Percentiles rank a stretch among this genome's conserved stretches.
These are phyloP conservation scores for Nemania serpens DNA, from an alignment of 2,329 filamentous ascomycete species.

Conservation along the genomic window DNA sequence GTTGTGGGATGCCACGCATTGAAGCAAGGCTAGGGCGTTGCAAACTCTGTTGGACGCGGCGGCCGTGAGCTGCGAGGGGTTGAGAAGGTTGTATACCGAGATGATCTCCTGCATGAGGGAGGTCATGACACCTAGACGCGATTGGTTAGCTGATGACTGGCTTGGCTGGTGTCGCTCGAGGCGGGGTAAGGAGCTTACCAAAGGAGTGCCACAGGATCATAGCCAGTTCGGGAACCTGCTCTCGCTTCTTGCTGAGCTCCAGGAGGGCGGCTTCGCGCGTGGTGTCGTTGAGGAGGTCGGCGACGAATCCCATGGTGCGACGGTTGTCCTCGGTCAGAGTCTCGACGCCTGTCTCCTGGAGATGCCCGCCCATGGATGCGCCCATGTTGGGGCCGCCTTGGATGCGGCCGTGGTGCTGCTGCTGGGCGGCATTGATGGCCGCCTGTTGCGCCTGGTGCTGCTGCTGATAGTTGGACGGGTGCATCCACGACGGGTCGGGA, in stretches of 20 bases:
- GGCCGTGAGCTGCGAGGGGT: slow-evolving; percentile 94
- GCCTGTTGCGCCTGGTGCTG: slow-evolving; percentile 61
- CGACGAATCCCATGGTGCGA: slow-evolving; percentile 89
- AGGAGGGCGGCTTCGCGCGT: slow-evolving; percentile 89
- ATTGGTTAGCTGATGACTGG: slow-evolving; percentile 12
- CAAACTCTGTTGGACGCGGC: slow-evolving; percentile 97
- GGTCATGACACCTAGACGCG: slow-evolving; percentile 85
- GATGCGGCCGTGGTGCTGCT: slow-evolving; percentile 76
- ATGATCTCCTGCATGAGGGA: slow-evolving; percentile 98
- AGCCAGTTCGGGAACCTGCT: slow-evolving; percentile 95
- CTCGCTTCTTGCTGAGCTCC: slow-evolving; percentile 97
- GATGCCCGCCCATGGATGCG: slow-evolving; percentile 52
- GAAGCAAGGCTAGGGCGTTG: slow-evolving; percentile 91
- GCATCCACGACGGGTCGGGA: slow-evolving; percentile 68
- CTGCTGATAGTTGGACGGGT: slow-evolving; percentile 64
- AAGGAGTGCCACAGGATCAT: slow-evolving; percentile 98
- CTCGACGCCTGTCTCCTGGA: slow-evolving; percentile 63
- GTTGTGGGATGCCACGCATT: slow-evolving; percentile 97
- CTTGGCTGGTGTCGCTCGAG: neutral
- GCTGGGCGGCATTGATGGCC: slow-evolving; percentile 59
- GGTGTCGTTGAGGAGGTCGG: slow-evolving; percentile 84
- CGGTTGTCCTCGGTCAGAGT: slow-evolving; percentile 87
- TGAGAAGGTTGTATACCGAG: slow-evolving; percentile 94
- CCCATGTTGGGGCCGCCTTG: slow-evolving; percentile 63
- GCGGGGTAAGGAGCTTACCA: slow-evolving; percentile 61